phyloP scores from a whole-genome alignment of 768 basidiomycete genomes.

The Tylopilus balloui region DNA sequence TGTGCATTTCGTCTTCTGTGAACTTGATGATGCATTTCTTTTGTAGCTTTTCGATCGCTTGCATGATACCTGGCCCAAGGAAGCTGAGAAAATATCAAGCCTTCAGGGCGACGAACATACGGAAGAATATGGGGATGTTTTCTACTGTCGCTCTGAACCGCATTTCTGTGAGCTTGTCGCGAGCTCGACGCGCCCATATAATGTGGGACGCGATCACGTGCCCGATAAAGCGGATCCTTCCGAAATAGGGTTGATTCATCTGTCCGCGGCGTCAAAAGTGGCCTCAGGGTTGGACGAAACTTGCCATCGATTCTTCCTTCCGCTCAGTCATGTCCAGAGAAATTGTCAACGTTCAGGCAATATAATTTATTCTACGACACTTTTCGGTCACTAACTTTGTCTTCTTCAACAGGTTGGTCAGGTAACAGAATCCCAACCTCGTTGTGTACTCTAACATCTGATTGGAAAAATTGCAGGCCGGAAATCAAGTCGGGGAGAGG shows the following conservation, averaged over 20 bases:
- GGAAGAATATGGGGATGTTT: slow-evolving; percentile 53
- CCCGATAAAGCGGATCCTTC: slow-evolving; percentile 8
- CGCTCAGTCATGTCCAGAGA: slow-evolving; percentile 58
- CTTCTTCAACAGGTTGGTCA: slow-evolving; percentile 55
- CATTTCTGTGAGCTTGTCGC: slow-evolving; percentile 34
- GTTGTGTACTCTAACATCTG: slow-evolving; percentile 15
- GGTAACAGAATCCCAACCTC: slow-evolving; percentile 36
- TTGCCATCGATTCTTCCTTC: slow-evolving; percentile 15
- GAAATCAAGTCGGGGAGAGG: slow-evolving; percentile 75
- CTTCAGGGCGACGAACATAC: slow-evolving; percentile 30
- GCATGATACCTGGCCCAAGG: slow-evolving; percentile 57
- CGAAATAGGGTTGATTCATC: slow-evolving; percentile 10
- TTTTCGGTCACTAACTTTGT: slow-evolving; percentile 5
- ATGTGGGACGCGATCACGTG: slow-evolving; percentile 26
- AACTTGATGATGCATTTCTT: slow-evolving; percentile 83
- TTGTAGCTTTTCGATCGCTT: slow-evolving; percentile 78
- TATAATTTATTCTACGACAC: slow-evolving; percentile 6
- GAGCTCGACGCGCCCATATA: too few relatives aligned
- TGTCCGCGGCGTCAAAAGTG: too few relatives aligned
- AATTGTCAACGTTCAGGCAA: slow-evolving; percentile 78
- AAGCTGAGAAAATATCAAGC: background rate
- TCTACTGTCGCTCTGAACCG: slow-evolving; percentile 59
- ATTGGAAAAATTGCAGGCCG: slow-evolving; percentile 44
- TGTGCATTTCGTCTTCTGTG: slow-evolving; percentile 65
- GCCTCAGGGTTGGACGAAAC: slow-evolving; percentile 1